Evolutionary conservation across 148 eudicot species (phyloP), one percentile per base, ranked within the genome.

Genomic region (Heliamphora exappendiculata): DNA sequence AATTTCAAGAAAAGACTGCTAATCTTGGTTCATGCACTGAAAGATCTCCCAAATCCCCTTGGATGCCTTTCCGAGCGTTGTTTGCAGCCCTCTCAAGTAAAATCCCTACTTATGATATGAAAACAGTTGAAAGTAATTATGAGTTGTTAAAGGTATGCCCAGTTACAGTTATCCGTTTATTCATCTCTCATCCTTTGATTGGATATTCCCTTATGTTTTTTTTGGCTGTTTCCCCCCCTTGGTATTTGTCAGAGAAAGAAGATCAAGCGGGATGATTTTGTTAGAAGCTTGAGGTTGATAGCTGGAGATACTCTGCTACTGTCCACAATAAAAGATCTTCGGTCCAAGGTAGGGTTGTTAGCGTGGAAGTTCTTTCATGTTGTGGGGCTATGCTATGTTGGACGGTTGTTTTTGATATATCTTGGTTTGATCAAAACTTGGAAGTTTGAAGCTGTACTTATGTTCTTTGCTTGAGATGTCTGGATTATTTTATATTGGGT

Each of bases 31-130:
- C 88, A 47, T 78, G 81, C 74, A 66, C 80, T 33, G 5, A 54
- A 9, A 85, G 71, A 85, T 59, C 75, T 62, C 97, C 98, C 33
- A 89, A 81, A 77, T 88, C 93, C 66, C 97, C 97, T 31, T 90
- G 94, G 94, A 83, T 91, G 91, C 89, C 94, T 34, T 91, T 94
- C 77, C 87, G 94, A 6, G 67, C 79, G 86, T 73, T 94, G 81
- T 81, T 94, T 80, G 85, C 80, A 67, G 97, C 89, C 13, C 84
- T 94, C 69, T 74, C 94, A 34, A 71, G 79, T 70, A 84, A 84
- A 79, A 82, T 91, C 69, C 63, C 89, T 75, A 76, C 87, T 16
- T 69, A 77, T 57, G 72, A 49, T 55, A 88, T 94, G 98, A 83
- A 83, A 64, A 78, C 79, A 53, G 85, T 94, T 73, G 68, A 76